These are phyloP conservation scores for Solidago caesia DNA, from an alignment of 129 eudicot species.

Conservation along the genomic window DNA sequence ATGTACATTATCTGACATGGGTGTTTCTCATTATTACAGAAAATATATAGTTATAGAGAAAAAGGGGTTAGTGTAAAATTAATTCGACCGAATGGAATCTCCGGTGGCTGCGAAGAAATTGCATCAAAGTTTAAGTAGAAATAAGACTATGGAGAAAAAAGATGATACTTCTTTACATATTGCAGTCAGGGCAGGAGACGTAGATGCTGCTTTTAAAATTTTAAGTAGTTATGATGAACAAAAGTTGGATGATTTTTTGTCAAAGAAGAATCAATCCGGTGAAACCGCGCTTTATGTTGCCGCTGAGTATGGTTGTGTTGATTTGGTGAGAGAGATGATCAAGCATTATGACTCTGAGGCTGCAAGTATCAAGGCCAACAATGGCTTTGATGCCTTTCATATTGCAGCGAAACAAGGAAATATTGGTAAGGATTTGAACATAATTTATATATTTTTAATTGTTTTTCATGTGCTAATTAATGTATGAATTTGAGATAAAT, in stretches of 20 bases:
- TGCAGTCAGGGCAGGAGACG: slow-evolving; percentile 54
- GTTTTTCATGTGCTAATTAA: not conserved
- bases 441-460: not conserved
- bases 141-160: slow-evolving; percentile 49
- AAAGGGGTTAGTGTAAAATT: slow-evolving; percentile 15
- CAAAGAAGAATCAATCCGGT: slow-evolving; percentile 51
- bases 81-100: slow-evolving; percentile 37
- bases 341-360: slow-evolving; percentile 47
- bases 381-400: slow-evolving; percentile 61
- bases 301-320: slow-evolving; percentile 47
- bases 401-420: slow-evolving; percentile 59
- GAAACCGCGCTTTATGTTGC: slow-evolving; percentile 68
- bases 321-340: slow-evolving; percentile 49
- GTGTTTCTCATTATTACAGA: slow-evolving; percentile 5
- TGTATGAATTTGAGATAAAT: not conserved
- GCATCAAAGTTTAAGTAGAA: slow-evolving; percentile 41
- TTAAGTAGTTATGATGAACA: slow-evolving; percentile 35
- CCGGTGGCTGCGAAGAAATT: slow-evolving; percentile 12
- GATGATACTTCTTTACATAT: slow-evolving; percentile 60
- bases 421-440: slow-evolving; percentile 42
- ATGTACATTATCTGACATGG: slow-evolving; percentile 21
- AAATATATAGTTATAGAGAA: slow-evolving; percentile 4
- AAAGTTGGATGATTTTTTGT: slow-evolving; percentile 39
- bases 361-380: slow-evolving; percentile 55
- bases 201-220: slow-evolving; percentile 38